These are phyloP conservation scores for Knufia petricola DNA, from an alignment of 2,329 filamentous ascomycete genomes.

Conservation along the genomic window DNA sequence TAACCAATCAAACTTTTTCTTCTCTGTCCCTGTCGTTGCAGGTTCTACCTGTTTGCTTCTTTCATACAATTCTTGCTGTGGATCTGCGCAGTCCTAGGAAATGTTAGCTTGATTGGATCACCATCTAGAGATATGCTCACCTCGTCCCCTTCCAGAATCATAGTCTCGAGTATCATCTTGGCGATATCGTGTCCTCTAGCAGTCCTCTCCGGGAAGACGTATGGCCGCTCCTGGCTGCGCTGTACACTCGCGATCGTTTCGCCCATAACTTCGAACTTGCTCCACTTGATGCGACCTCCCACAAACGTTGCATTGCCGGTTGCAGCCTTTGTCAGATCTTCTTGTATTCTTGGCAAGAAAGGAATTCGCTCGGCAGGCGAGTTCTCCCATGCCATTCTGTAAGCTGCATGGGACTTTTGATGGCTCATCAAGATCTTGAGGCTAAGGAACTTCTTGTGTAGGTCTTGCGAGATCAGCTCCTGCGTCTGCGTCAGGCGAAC, in stretches of 20 bases:
- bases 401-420: slow-evolving; percentile 85
- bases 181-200: slow-evolving; percentile 54
- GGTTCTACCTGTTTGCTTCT: slow-evolving; percentile 48
- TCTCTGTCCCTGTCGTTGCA: slow-evolving; percentile 26
- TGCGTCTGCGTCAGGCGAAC: slow-evolving; percentile 74
- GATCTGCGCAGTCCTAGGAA: slow-evolving; percentile 36
- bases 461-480: slow-evolving; percentile 59
- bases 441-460: slow-evolving; percentile 76
- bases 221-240: slow-evolving; percentile 78
- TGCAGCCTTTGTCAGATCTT: slow-evolving; percentile 84
- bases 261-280: slow-evolving; percentile 92
- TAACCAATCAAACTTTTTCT: slow-evolving; percentile 37
- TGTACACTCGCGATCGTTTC: slow-evolving; percentile 86
- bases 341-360: slow-evolving; percentile 78
- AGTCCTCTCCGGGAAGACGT: slow-evolving; percentile 50
- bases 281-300: slow-evolving; percentile 81
- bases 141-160: slow-evolving; percentile 77
- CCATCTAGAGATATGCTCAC: slow-evolving; percentile 41
- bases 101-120: slow-evolving; percentile 6
- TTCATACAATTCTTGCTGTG: slow-evolving; percentile 39
- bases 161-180: slow-evolving; percentile 70
- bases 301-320: slow-evolving; percentile 88
- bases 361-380: slow-evolving; percentile 82
- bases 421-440: slow-evolving; percentile 87
- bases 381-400: slow-evolving; percentile 96